These are phyloP conservation scores for Trichoderma endophyticum DNA, from an alignment of 2,329 filamentous ascomycete genomes.

Conservation along the genomic window DNA sequence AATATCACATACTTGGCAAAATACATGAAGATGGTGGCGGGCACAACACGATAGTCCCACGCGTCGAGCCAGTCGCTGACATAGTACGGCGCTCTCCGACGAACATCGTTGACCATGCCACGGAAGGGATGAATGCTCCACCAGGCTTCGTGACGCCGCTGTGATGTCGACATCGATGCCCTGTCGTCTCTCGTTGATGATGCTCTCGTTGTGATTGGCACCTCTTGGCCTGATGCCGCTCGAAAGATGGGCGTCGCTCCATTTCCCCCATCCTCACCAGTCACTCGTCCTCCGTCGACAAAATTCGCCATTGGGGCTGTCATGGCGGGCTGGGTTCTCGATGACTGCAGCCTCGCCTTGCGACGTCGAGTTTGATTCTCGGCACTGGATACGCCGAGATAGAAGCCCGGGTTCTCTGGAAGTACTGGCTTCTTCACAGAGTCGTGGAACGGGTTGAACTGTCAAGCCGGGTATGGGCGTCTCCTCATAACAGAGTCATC, in stretches of 20 bases:
- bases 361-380: not conserved
- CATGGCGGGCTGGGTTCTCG: not conserved
- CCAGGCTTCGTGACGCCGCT: conserved; percentile 46
- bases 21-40: conserved; percentile 89
- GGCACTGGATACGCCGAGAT: not conserved
- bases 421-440: not conserved
- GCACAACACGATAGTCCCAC: conserved; percentile 86
- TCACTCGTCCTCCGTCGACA: not conserved
- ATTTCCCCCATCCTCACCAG: not conserved
- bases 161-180: not conserved
- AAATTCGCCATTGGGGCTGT: not conserved
- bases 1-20: conserved; percentile 71
- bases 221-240: not conserved
- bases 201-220: not conserved
- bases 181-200: not conserved
- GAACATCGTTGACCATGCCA: conserved; percentile 77
- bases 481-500: not conserved
- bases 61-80: conserved; percentile 81
- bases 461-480: not conserved
- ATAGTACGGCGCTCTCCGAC: conserved; percentile 72
- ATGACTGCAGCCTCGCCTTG: not conserved
- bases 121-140: conserved; percentile 73
- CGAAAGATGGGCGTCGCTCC: not conserved
- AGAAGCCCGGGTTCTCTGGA: not conserved
- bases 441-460: not conserved